Evolutionary conservation across 1,284 basidiomycete species (phyloP).

Genomic region (Pholiota adiposa): DNA sequence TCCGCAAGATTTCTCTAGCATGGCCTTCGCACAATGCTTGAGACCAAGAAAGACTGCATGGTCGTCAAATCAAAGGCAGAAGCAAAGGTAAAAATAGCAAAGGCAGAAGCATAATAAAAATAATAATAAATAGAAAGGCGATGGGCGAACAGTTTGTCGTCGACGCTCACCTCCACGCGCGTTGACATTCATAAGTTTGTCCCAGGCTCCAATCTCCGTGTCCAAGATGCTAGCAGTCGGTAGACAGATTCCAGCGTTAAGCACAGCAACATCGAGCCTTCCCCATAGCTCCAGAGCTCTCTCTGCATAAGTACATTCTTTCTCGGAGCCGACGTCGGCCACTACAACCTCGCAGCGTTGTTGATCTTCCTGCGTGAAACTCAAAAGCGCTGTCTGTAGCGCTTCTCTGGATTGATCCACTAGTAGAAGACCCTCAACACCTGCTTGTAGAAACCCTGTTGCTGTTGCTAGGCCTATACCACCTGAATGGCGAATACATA

Average conservation of each 20-base stretch:
- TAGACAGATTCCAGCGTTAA: conserved; percentile 9
- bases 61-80: background rate
- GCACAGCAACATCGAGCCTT: conserved; percentile 7
- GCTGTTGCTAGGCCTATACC: conserved; percentile 11
- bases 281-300: conserved; percentile 1
- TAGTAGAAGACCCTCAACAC: conserved; percentile 6
- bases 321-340: conserved; percentile 3
- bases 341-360: background rate
- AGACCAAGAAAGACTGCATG: conserved; percentile 5
- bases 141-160: too few species aligned
- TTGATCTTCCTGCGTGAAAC: background rate
- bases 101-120: too few species aligned
- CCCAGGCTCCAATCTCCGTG: conserved; percentile 1
- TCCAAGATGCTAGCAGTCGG: conserved; percentile 3
- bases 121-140: too few species aligned
- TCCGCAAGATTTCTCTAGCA: background rate
- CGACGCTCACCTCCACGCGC: conserved; percentile 2
- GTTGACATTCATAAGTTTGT: conserved; percentile 7
- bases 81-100: too few species aligned
- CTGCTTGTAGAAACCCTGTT: conserved; percentile 1
- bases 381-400: background rate
- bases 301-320: background rate
- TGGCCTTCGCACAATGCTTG: conserved; percentile 3
- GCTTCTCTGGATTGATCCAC: conserved; percentile 1
- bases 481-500: background rate